Evolutionary conservation across 345 rosid species (phyloP), one percentile per base, ranked within the genome.

Genomic region (Citrus inodora): DNA sequence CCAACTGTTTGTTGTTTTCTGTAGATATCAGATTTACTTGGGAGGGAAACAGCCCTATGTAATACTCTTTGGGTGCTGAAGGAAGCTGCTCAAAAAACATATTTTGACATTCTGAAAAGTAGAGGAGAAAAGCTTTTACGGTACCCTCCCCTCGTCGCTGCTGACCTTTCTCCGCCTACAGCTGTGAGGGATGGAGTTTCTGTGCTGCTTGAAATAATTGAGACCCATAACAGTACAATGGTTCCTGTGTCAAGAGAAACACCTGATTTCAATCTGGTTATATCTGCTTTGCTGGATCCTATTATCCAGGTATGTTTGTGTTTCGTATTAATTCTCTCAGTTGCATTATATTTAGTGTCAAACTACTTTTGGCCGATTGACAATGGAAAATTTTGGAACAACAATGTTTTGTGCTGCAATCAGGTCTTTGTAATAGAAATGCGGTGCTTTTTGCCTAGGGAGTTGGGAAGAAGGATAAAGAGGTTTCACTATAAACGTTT

Each of bases 171-270:
- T 78, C 98, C 99, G 3, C 98, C 99, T 66, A 87, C 94, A 38
- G 98, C 97, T 48, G 98, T 96, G 77, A 88, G 92, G 79, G 99
- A 94, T 81, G 99, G 97, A 83, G 91, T 96, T 76, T 88, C 97
- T 83, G 79, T 96, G 74, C 89, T 93, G 73, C 98, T 96, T 70
- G 98, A 96, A 82, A 90, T 94, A 78, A 96, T 91, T 76, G 95
- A 91, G 77, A 96, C 87, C 61, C 87, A 91, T 75, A 88, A 88
- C 81, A 86, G 97, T 89, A 91, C 83, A 87, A 94, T 96, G 99
- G 88, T 94, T 74, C 87, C 97, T 51, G 90, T 87, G 48, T 89
- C 93, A 35, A 90, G 86, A 67, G 83, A 86, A 80, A 92, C 86
- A 75, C 87, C 90, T 10, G 90, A 80, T 77, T 96, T 94, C 85